Base-by-base conservation (phyloP, 1,139 yeast species). In the Magnusiomyces starmeri region DNA sequence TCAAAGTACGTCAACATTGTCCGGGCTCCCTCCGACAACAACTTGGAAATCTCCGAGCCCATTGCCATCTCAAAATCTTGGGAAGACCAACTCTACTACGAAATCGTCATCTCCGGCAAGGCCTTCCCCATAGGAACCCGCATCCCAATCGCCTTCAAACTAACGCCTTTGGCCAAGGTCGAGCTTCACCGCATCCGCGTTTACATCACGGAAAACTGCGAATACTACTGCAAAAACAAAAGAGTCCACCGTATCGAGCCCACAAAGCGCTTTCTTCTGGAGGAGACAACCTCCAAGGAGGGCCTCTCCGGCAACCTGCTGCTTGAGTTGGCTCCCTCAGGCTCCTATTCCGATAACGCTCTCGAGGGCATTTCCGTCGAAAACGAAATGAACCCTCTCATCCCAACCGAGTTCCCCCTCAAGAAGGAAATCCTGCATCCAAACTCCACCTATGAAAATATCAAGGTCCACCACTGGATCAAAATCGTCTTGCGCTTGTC, bases 211-310 rank as follows among this genome's bases (percentile, higher is more conserved):
- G 98, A 92, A 66, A 88, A 87, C 61, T 71, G 86, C 67, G 97
- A 90, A 65, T 90, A 92, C 67, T 92, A 79, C 66, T 88, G 97
- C 68, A 80, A 81, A 51, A 79, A 84, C 65, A 83, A 85, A 63
- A 85, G 83, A 65, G 96, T 92, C 12, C 97, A 92, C 65, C 75
- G 97, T 51, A 79, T 87, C 68, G 97, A 92, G 69, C 97, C 98
- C 0, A 75, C 85, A 1, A 83, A 82, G 63, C 90, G 89, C 68
- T 86, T 78, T 61, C 67, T 90, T 49, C 69, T 92, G 44, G 73
- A 88, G 47, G 98, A 92, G 65, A 90, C 86, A 63, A 79, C 81
- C 58, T 89, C 96, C 1, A 67, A 72, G 43, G 75, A 74, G 53
- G 83, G 81, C 25, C 51, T 65, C 45, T 50, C 55, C 21, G 70